Conservation (phyloP, 805 yeast species). For the Scheffersomyces lignosus region DNA sequence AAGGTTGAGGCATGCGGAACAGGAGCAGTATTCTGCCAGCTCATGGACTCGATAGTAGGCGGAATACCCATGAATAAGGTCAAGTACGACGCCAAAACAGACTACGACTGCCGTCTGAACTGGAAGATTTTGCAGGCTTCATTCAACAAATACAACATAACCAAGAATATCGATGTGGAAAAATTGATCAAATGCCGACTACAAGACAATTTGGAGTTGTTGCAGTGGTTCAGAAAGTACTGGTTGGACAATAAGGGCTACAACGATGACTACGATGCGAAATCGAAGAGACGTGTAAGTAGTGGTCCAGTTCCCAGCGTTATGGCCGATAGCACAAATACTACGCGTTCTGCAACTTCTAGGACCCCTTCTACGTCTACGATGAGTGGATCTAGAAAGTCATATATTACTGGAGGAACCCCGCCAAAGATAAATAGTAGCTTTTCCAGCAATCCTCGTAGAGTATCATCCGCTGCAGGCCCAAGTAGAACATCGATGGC, state of each 20-base stretch:
- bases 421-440: conserved; percentile 22
- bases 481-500: conserved; percentile 3
- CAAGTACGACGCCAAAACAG: conserved; percentile 60
- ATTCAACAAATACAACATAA: conserved; percentile 70
- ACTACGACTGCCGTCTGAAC: conserved; percentile 76
- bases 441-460: conserved; percentile 12
- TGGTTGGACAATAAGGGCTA: conserved; percentile 80
- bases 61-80: conserved; percentile 83
- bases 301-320: background rate
- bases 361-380: background rate
- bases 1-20: conserved; percentile 93
- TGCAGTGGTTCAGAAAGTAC: conserved; percentile 85
- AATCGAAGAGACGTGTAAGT: conserved; percentile 21
- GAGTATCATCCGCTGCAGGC: conserved; percentile 4
- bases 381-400: conserved; percentile 7
- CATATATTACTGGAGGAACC: conserved; percentile 6
- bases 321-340: conserved; percentile 1
- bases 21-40: conserved; percentile 94
- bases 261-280: conserved; percentile 64
- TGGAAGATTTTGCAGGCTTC: conserved; percentile 83
- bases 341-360: conserved; percentile 1
- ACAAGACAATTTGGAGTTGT: conserved; percentile 91
- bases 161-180: conserved; percentile 78
- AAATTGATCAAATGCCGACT: conserved; percentile 80
- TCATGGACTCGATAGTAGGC: conserved; percentile 79